Conservation (phyloP, 2,329 filamentous ascomycete genomes). For the Monosporascus sp. region DNA sequence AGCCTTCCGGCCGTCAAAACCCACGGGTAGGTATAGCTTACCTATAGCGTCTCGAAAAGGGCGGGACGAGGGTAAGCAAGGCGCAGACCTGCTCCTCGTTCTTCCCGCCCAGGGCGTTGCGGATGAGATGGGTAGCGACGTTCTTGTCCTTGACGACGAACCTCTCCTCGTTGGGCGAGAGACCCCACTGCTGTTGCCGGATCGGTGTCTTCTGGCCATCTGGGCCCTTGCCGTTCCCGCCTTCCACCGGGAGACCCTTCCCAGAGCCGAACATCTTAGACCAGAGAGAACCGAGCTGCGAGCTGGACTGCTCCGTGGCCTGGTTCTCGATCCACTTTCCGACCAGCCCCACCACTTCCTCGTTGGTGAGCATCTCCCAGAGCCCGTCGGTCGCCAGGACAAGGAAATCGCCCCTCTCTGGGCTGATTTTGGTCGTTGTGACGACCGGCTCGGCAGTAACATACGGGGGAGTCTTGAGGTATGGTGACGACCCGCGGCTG, state of each 20-base stretch:
- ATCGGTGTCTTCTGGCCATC: constrained; percentile 83
- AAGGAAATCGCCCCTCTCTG: constrained; percentile 86
- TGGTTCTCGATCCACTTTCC: constrained; percentile 94
- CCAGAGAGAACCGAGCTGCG: constrained; percentile 68
- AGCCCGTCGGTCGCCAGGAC: constrained; percentile 95
- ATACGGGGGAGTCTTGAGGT: constrained; percentile 88
- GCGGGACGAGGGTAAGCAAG: constrained; percentile 82
- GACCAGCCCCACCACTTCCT: constrained; percentile 93
- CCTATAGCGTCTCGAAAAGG: constrained; percentile 88
- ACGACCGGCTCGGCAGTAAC: constrained; percentile 94
- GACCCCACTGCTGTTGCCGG: constrained; percentile 85
- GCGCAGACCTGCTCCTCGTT: constrained; percentile 93
- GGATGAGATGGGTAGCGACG: constrained; percentile 88
- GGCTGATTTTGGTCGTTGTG: constrained; percentile 87
- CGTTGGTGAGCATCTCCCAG: constrained; percentile 99
- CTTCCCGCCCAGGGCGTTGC: constrained; percentile 89
- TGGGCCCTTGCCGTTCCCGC: constrained; percentile 38
- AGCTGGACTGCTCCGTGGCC: constrained; percentile 40
- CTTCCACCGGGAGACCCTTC: constrained; percentile 70
- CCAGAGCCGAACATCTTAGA: constrained; percentile 55
- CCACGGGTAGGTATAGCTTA: constrained; percentile 34
- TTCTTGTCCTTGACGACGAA: constrained; percentile 96
- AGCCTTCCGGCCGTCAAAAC: constrained; percentile 5
- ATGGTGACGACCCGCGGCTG: constrained; percentile 67
- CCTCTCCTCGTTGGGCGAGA: constrained; percentile 67